Evolutionary conservation across 106 monocot genomes (phyloP).

Genomic region (Dendrobium nobile): DNA sequence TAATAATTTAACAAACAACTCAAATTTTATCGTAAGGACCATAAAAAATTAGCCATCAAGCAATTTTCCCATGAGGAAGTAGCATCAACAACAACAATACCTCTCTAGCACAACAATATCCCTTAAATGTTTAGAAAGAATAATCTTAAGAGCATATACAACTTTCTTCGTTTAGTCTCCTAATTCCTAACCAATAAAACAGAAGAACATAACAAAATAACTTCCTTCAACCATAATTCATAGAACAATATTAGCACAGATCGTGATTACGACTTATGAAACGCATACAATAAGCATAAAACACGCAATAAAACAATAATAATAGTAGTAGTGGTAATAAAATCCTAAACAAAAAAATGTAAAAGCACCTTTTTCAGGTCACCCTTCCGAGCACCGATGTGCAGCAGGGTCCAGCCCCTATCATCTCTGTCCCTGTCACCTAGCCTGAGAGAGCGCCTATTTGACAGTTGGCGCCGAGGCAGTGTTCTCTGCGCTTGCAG

Average conservation of each 20-base stretch:
- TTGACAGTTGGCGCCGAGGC: slow-evolving; percentile 15
- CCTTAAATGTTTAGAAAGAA: not conserved
- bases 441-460: slow-evolving; percentile 23
- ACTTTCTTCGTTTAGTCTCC: not conserved
- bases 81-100: not conserved
- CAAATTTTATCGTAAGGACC: too few species aligned
- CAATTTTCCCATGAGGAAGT: not conserved
- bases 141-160: not conserved
- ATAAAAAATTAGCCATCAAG: not conserved
- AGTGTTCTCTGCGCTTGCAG: slow-evolving; percentile 14
- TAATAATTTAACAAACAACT: too few species aligned
- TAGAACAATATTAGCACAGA: not conserved
- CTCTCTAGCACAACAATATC: not conserved
- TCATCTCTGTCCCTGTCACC: slow-evolving; percentile 41
- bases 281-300: not conserved
- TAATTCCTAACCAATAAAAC: not conserved
- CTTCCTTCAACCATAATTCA: not conserved
- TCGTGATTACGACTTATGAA: not conserved
- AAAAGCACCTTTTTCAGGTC: slow-evolving; percentile 52
- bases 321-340: not conserved
- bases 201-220: not conserved
- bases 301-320: not conserved
- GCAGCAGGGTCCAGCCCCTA: slow-evolving; percentile 62
- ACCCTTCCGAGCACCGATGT: slow-evolving; percentile 59
- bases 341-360: not conserved